Evolutionary conservation across 2,329 filamentous ascomycete species (phyloP).

Genomic region (Sphaerostilbella broomeana): DNA sequence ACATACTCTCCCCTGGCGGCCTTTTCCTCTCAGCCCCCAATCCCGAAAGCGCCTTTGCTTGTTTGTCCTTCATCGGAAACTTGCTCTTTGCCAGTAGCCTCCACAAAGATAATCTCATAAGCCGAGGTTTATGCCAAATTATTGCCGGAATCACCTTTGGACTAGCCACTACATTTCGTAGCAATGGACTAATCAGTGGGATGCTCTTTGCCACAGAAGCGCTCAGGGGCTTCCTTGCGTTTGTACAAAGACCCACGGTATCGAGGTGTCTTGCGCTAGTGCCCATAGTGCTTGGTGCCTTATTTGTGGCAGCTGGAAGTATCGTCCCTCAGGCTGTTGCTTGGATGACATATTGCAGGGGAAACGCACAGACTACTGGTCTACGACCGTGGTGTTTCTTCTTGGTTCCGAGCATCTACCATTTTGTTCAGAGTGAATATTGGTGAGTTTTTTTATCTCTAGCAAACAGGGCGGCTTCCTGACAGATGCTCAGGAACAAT

Average conservation of each 20-base stretch:
- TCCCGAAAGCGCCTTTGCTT: constrained; percentile 70
- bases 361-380: constrained; percentile 20
- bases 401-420: constrained; percentile 78
- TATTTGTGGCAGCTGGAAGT: constrained; percentile 60
- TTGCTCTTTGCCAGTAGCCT: constrained; percentile 56
- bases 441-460: constrained; percentile 73
- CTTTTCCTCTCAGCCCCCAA: constrained; percentile 86
- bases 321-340: constrained; percentile 67
- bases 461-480: too few relatives aligned
- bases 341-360: constrained; percentile 62
- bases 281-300: constrained; percentile 58
- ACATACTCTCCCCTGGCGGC: constrained; percentile 81
- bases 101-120: constrained; percentile 19
- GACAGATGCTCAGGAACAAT: constrained; percentile 73
- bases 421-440: constrained; percentile 82
- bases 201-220: constrained; percentile 63
- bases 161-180: constrained; percentile 65
- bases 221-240: constrained; percentile 30
- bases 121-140: constrained; percentile 48
- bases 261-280: constrained; percentile 45
- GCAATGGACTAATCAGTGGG: constrained; percentile 82
- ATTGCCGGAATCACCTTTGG: constrained; percentile 64
- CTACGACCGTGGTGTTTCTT: constrained; percentile 67
- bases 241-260: constrained; percentile 23
- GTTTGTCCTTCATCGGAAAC: constrained; percentile 68